Evolutionary conservation across 306 rosid species (phyloP), one percentile per base, ranked within the genome.

Genomic region (Dicorynia guianensis): DNA sequence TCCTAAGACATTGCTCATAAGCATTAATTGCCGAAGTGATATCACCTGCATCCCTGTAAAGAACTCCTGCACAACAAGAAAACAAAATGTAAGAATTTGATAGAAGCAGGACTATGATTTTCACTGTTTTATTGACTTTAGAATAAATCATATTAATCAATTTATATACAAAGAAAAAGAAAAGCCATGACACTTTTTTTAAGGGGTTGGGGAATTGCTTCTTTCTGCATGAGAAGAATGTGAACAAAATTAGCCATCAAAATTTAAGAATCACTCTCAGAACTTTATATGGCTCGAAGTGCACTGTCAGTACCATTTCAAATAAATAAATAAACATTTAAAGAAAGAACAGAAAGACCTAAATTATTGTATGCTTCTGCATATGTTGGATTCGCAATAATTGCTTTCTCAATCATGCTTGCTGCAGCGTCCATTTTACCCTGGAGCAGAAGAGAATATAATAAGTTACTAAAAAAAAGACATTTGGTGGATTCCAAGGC

Each of bases 401-500:
- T 96, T 46, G 99, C 98, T 84, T 96, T 96, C 87, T 96, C 99
- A 67, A 96, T 96, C 99, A 96, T 92, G 83, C 85, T 96, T 65
- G 98, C 98, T 17, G 99, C 99, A 76, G 97, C 92, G 69, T 96
- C 99, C 91, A 96, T 91, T 88, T 96, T 96, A 53, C 99, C 99
- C 99, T 96, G 93, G 60, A 71, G 83, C 86, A 44, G 72, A 19
- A 74, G 42, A 64, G 67, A 84, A 17, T 52, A 65, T 56, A 70
- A 38, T 80, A 62, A 72, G 58, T 62, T 25, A 80, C 79, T 52
- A 18, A 52, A 5, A 10, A 6, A 70, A 52, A 78, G 71, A 64
- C 12, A 50, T 34, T 36, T 69, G 62, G 60, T 42, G 57, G 61
- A 80, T 18, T 80, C 25, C 60, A 54, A 72, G 69, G 67, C 75